Evolutionary conservation across 2,329 filamentous ascomycete species (phyloP).

Genomic region (Coniochaeta sp.): DNA sequence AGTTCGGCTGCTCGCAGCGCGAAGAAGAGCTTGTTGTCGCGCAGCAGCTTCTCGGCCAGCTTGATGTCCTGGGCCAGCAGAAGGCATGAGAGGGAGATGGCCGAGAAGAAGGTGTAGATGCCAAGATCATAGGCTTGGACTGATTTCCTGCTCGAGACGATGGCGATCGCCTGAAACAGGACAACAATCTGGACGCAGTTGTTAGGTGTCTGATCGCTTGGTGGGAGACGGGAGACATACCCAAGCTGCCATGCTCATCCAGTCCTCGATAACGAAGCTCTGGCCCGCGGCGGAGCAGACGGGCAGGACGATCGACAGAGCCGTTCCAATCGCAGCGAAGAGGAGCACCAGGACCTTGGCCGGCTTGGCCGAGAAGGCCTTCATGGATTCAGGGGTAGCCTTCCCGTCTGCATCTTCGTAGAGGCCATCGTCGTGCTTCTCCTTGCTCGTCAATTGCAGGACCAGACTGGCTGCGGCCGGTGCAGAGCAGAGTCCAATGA

Average conservation of each 20-base stretch:
- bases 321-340: conserved; percentile 46
- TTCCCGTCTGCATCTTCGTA: conserved; percentile 67
- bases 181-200: conserved; percentile 35
- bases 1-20: conserved; percentile 42
- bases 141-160: conserved; percentile 42
- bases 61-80: conserved; percentile 37
- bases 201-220: conserved; percentile 7
- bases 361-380: conserved; percentile 52
- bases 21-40: conserved; percentile 26
- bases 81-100: conserved; percentile 33
- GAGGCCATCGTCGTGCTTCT: conserved; percentile 31
- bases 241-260: conserved; percentile 55
- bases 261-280: conserved; percentile 43
- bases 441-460: conserved; percentile 16
- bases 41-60: conserved; percentile 24
- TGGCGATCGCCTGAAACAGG: conserved; percentile 40
- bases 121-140: conserved; percentile 47
- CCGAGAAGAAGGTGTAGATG: conserved; percentile 41
- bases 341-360: conserved; percentile 49
- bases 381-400: conserved; percentile 55
- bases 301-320: conserved; percentile 48
- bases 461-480: conserved; percentile 21
- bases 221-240: conserved; percentile 37
- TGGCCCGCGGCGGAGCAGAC: conserved; percentile 39
- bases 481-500: conserved; percentile 20